Percentiles rank a stretch among this genome's conserved stretches.
phyloP scores from a whole-genome alignment of 306 rosid species.

The Ammopiptanthus mongolicus region DNA sequence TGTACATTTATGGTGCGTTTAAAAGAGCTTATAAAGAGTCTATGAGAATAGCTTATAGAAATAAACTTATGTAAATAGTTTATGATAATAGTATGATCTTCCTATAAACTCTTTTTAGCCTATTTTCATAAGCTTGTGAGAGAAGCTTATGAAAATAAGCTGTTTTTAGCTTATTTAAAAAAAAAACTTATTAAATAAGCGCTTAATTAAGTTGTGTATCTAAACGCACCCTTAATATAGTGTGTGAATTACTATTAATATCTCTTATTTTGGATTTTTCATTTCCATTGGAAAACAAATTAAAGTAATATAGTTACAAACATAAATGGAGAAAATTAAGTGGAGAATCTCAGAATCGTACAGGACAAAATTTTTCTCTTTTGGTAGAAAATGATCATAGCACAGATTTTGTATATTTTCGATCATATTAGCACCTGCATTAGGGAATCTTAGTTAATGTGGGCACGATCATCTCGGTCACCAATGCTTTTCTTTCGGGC shows the following conservation, averaged over 20 bases:
- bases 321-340: background rate
- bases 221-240: too few species aligned
- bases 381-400: background rate
- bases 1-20: too few species aligned
- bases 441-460: background rate
- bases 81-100: too few species aligned
- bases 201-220: too few species aligned
- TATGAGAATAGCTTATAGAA: too few species aligned
- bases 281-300: background rate
- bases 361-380: background rate
- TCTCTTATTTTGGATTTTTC: background rate
- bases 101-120: too few species aligned
- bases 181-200: too few species aligned
- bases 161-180: too few species aligned
- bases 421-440: background rate
- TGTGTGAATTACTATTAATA: background rate
- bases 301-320: background rate
- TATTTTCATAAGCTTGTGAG: too few species aligned
- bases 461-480: background rate
- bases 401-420: background rate
- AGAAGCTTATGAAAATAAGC: too few species aligned
- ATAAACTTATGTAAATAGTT: too few species aligned
- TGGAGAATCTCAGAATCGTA: slow-evolving; percentile 6
- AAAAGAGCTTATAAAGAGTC: too few species aligned
- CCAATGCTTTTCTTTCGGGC: background rate